Evolutionary conservation across 257 asterid species (phyloP).

Genomic region (Gynochthodes officinalis): DNA sequence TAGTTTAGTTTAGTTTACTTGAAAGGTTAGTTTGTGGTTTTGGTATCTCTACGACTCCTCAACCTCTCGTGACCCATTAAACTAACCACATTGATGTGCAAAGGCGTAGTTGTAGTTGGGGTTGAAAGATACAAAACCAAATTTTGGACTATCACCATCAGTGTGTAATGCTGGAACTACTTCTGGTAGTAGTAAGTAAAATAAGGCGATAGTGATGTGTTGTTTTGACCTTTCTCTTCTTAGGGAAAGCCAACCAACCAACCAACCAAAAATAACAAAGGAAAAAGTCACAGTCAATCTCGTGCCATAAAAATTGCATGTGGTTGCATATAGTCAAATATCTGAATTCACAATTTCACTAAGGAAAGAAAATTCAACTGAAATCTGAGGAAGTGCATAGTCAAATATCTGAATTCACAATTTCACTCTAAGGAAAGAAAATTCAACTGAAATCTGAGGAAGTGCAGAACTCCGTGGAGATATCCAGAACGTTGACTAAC

Average conservation of each 20-base stretch:
- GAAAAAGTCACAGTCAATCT: background rate
- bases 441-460: background rate
- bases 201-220: slow-evolving; percentile 19
- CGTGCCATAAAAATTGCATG: too few relatives aligned
- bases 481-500: background rate
- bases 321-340: too few relatives aligned
- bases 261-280: background rate
- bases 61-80: slow-evolving; percentile 48
- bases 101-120: slow-evolving; percentile 29
- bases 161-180: slow-evolving; percentile 18
- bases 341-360: background rate
- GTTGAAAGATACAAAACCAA: background rate
- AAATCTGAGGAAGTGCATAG: too few relatives aligned
- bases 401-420: background rate
- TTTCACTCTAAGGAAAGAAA: background rate
- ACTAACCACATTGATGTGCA: slow-evolving; percentile 20
- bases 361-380: background rate
- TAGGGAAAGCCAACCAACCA: too few relatives aligned
- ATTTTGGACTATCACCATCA: slow-evolving; percentile 41
- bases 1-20: slow-evolving; percentile 13
- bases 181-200: background rate
- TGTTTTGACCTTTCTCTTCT: background rate
- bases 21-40: slow-evolving; percentile 62
- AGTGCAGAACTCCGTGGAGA: background rate
- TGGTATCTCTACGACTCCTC: slow-evolving; percentile 29